Evolutionary conservation across 202 grass and related monocot genomes (phyloP), one percentile per base, ranked within the genome.

Genomic region (Digitaria exilis): DNA sequence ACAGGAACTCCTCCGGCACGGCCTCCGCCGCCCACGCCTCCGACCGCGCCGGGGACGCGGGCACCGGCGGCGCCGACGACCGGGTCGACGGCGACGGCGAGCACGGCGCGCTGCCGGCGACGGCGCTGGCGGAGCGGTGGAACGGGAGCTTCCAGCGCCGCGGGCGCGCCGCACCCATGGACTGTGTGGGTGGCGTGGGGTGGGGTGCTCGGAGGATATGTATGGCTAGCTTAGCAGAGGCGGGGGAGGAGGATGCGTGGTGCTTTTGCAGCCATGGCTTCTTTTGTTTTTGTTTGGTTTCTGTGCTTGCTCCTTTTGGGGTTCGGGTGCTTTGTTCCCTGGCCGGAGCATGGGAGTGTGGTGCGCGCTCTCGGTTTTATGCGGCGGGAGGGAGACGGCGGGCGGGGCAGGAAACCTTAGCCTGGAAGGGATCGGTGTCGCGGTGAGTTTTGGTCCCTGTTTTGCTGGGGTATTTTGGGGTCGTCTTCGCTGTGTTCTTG

Each of bases 61-160:
- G 34, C 34, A 4, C 34, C 34, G 34, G 4, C 34, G 34, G 3
- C 34, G 34, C 34, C 3, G 34, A 35, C 34, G 4, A 35, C 34
- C 34, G 2, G 34, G 34, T 3, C 34, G 34, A 35, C 34, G 34
- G 34, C 34, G 34, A 35, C 34, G 3, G 34, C 34, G 34, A 35
- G 34, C 34, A 35, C 34, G 34, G 34, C 34, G 34, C 34, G 34
- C 3, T 35, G 34, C 34, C 4, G 34, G 3, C 34, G 34, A 1
- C 67, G 14, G 0, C 9, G 69, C n/a, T n/a, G n/a, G n/a, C n/a
- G n/a, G n/a, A n/a, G n/a, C 91, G 94, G 87, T 93, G 94, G 94
- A 96, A 93, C 41, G 90, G 91, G 26, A 92, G 64, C 90, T 82
- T 84, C 90, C 90, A 92, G 79, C 90, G 90, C 15, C 90, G 83